Conservation (phyloP, 441 rosid species). For the Theobroma grandiflorum region DNA sequence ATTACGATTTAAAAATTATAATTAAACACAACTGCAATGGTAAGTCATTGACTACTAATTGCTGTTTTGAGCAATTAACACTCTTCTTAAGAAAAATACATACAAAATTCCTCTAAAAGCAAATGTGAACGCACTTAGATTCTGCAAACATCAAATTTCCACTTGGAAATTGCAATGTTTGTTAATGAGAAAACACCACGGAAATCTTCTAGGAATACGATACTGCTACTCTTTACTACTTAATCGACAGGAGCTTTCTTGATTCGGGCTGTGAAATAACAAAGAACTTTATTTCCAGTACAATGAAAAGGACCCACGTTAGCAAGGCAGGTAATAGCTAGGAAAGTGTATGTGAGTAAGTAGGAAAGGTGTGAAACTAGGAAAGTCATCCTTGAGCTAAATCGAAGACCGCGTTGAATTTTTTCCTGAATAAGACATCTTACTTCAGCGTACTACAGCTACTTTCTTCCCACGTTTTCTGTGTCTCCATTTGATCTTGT, state of each 20-base stretch:
- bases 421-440: not conserved
- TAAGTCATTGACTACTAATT: too few species aligned
- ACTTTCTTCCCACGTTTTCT: constrained; percentile 16
- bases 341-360: not conserved
- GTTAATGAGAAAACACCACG: not conserved
- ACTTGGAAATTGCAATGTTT: not conserved
- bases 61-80: too few species aligned
- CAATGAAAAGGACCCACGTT: too few species aligned
- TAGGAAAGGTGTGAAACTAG: not conserved
- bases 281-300: too few species aligned
- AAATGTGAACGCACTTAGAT: not conserved
- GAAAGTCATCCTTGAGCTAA: not conserved
- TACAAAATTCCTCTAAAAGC: not conserved
- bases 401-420: not conserved
- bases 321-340: not conserved
- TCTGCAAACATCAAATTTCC: not conserved
- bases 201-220: not conserved
- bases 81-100: not conserved
- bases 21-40: too few species aligned
- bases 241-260: not conserved
- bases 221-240: not conserved
- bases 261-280: not conserved
- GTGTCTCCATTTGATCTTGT: not conserved
- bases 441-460: not conserved
- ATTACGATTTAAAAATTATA: too few species aligned